These are phyloP conservation scores for Xerocomus potaroensis DNA, from an alignment of 768 basidiomycete species.

Conservation along the genomic window DNA sequence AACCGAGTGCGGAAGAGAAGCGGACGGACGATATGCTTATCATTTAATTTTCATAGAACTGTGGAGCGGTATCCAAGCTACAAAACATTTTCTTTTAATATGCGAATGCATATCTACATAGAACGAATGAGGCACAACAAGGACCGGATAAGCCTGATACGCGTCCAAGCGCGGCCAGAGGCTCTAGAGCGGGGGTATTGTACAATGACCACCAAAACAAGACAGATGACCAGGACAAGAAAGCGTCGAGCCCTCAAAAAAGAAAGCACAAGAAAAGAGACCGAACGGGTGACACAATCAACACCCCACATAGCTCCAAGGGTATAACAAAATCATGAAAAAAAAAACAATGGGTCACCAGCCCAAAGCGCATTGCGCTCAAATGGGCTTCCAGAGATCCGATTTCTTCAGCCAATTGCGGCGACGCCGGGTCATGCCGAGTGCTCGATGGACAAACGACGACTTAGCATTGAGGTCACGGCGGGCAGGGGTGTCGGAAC, in stretches of 20 bases:
- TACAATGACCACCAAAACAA: not conserved
- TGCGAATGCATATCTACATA: not conserved
- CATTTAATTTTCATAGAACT: too few relatives aligned
- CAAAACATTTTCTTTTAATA: not conserved
- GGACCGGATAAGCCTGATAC: slow-evolving; percentile 3
- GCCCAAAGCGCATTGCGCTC: not conserved
- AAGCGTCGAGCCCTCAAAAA: not conserved
- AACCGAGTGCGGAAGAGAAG: not conserved
- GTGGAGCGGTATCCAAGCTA: slow-evolving; percentile 11
- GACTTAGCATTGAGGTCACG: not conserved
- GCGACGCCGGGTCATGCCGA: slow-evolving; percentile 10
- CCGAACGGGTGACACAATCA: not conserved
- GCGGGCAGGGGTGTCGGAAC: slow-evolving; percentile 5
- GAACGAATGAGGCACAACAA: slow-evolving; percentile 10
- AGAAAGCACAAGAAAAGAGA: not conserved
- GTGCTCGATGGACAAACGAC: slow-evolving; percentile 2
- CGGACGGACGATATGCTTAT: not conserved
- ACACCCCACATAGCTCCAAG: not conserved
- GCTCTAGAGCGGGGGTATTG: not conserved
- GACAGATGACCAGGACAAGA: not conserved
- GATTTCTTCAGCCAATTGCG: slow-evolving; percentile 5
- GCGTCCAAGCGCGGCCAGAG: slow-evolving; percentile 8
- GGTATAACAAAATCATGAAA: not conserved
- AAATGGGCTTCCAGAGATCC: slow-evolving; percentile 15
- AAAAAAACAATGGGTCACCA: not conserved